Evolutionary conservation across 2,329 filamentous ascomycete genomes (phyloP), one percentile per base, ranked within the genome.

Genomic region (Proliferodiscus dingleyae): DNA sequence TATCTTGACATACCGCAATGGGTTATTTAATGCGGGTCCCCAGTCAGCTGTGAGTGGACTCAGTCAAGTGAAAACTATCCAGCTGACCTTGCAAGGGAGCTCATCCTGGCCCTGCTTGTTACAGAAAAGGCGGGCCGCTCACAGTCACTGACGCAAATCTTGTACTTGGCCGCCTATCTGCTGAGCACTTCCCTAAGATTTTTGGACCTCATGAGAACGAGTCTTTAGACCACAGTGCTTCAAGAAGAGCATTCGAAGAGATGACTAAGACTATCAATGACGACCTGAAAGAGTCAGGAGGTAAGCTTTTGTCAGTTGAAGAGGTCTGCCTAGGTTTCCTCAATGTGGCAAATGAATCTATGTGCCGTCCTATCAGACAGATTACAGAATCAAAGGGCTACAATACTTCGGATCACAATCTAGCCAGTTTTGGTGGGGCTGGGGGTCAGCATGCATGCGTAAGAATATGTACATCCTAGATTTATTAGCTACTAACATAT

Each of bases 141-240:
- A 90, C 89, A 0, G 89, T 95, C 16, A 95, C 89, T 0, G 89
- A 95, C 61, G 89, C 89, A 1, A 95, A 95, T 57, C 65, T 95
- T 4, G 87, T 88, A 57, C 77, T 95, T 0, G 89, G 89, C 0
- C 77, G 89, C 26, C 71, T 95, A 3, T 67, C 95, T 1, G 89
- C 90, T 0, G 87, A 91, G 50, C 93, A 90, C 70, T 95, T 95
- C 61, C 89, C 89, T 0, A 89, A 89, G 62, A 95, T 18, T 4
- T 18, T 34, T 32, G 29, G 29, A 7, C 13, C 29, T 15, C 84
- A 89, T 32, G 89, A 95, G 61, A 75, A 95, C 44, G 78, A 91
- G 61, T 81, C 82, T 0, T 68, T 96, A 1, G 89, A 95, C 59
- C 71, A 76, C 1, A 77, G 84, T 39, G 83, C 86, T 0, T 93